Evolutionary conservation across 163 green algal genomes (phyloP).

Genomic region (Chlamydomonas reinhardtii): DNA sequence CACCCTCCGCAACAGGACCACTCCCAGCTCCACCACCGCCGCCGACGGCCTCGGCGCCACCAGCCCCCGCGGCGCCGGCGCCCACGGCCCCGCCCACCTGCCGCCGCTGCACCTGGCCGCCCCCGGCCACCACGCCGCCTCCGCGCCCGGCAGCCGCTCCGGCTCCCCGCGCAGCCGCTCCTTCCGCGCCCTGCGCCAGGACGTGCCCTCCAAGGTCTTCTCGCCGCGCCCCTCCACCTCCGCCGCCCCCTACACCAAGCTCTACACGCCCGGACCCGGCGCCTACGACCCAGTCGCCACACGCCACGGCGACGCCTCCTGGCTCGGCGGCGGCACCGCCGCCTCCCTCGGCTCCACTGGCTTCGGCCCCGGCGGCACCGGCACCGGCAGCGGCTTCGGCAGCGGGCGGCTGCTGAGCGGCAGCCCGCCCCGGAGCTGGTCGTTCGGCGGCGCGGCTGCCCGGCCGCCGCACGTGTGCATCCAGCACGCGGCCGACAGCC

Average conservation of each 20-base stretch:
- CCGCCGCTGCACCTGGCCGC: neutral
- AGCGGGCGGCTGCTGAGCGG: neutral
- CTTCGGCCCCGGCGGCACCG: too few relatives aligned
- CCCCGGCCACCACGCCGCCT: neutral
- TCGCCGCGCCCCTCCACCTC: neutral
- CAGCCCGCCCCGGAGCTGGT: slow-evolving; percentile 16
- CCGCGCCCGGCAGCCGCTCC: neutral
- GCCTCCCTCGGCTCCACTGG: too few relatives aligned
- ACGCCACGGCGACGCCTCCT: slow-evolving; percentile 15
- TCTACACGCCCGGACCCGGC: slow-evolving; percentile 51
- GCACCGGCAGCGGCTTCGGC: too few relatives aligned
- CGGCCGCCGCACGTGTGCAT: slow-evolving; percentile 51
- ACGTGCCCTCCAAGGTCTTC: slow-evolving; percentile 18
- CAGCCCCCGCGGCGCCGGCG: neutral
- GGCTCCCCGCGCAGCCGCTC: neutral
- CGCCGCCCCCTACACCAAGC: slow-evolving; percentile 36
- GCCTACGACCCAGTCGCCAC: slow-evolving; percentile 43
- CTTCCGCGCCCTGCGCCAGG: neutral
- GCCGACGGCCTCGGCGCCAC: neutral
- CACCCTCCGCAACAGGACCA: neutral
- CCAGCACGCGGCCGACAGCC: slow-evolving; percentile 14
- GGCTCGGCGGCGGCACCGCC: slow-evolving; percentile 6
- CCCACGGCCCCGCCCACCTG: neutral
- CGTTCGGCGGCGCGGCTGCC: slow-evolving; percentile 41
- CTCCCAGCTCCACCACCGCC: neutral